These are phyloP conservation scores for Scleromitrula shiraiana DNA, from an alignment of 2,329 filamentous ascomycete genomes.

Conservation along the genomic window DNA sequence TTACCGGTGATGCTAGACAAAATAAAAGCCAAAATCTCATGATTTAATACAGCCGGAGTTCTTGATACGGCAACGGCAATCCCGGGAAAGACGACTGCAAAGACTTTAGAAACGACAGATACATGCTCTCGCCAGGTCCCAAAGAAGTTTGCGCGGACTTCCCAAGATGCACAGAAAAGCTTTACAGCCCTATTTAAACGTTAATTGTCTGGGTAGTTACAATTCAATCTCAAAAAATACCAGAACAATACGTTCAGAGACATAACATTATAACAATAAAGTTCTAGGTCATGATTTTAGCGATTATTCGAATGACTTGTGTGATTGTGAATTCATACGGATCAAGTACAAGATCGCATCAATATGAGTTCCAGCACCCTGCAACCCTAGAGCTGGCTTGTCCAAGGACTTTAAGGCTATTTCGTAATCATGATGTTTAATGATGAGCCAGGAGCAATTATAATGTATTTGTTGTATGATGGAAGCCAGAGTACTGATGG, in stretches of 20 bases:
- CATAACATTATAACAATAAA: conserved; percentile 44
- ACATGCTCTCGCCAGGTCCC: conserved; percentile 23
- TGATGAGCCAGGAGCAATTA: conserved; percentile 16
- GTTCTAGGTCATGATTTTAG: conserved; percentile 32
- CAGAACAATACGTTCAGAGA: conserved; percentile 39
- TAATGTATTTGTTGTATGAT: conserved; percentile 28
- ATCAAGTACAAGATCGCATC: conserved; percentile 41
- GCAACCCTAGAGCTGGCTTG: conserved; percentile 36
- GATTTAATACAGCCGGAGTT: conserved; percentile 25
- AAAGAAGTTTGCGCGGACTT: conserved; percentile 22
- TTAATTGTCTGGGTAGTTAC: too few species aligned
- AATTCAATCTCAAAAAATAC: too few species aligned
- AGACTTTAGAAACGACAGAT: conserved; percentile 29
- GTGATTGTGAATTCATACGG: conserved; percentile 31
- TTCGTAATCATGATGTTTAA: conserved; percentile 30
- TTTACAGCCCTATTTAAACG: conserved; percentile 32
- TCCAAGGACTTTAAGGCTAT: conserved; percentile 30
- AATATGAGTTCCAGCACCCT: conserved; percentile 34
- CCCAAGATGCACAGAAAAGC: conserved; percentile 32
- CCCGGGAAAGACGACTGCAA: conserved; percentile 32
- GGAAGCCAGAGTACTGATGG: conserved; percentile 24
- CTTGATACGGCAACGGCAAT: conserved; percentile 31
- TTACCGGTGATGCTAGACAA: conserved; percentile 34
- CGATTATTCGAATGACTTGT: neutral
- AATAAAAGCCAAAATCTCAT: conserved; percentile 28